Evolutionary conservation across 139 green algal genomes (phyloP), one percentile per base, ranked within the genome.

Genomic region (Chlamydomonas incerta): DNA sequence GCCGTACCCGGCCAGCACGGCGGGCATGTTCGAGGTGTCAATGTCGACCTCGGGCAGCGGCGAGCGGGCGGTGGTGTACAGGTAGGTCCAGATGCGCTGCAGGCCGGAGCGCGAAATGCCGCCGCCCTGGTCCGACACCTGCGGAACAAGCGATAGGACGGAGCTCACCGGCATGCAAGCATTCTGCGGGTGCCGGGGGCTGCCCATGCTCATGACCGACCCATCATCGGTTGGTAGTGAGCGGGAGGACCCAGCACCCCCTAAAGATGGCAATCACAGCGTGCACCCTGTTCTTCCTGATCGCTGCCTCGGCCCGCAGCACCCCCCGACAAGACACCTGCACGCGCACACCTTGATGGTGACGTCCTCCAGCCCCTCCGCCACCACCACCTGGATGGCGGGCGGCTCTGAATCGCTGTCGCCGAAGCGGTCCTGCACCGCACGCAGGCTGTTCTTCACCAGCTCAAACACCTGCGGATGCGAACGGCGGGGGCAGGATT

Each of bases 1-100:
- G 24, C 97, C 97, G 87, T 99, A 99, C 0, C 95, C 95, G 3
- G 95, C 96, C 55, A 97, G 88, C 80, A 96, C 95, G 21, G 81
- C 80, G 1, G 93, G 94, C 55, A 89, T 87, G 60, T 90, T 83
- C 52, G 20, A 50, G 63, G 35, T 77, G 57, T 90, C 90, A 31
- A 37, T 69, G 67, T 91, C 79, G 31, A 90, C 73, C 55, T 91
- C 75, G 57, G 71, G 81, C 58, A 87, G 70, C 35, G 71, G 81
- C 47, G 72, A 75, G n/a, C 62, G 26, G 50, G 97, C 97, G 28
- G 97, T 99, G 50, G 91, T 96, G 91, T 99, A 99, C 37, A 99
- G 91, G 92, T 99, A 99, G 66, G 97, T 99, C 96, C 96, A 99
- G 80, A 99, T 99, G 63, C 91, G 89, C 4, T 94, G 91, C 46